Evolutionary conservation across 257 asterid species (phyloP), one percentile per base, ranked within the genome.

Genomic region (Solanum sejunctum): DNA sequence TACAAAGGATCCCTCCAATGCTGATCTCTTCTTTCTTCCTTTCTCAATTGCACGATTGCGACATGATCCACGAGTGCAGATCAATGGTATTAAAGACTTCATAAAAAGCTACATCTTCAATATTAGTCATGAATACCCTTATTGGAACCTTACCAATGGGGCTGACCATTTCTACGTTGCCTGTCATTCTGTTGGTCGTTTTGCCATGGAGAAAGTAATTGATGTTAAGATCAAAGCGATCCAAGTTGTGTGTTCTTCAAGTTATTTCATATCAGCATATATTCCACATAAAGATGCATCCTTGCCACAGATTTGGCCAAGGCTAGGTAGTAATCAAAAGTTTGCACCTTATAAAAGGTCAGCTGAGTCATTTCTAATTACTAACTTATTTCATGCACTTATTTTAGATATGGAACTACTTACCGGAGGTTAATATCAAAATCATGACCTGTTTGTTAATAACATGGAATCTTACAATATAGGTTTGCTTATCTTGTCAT

Each of bases 151-250:
- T 18, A 90, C 90, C 85, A 96, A 97, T 64, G 98, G 98, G 11
- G 93, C 98, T 12, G 98, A 95, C 89, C 98, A 94, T 86, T 94
- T 95, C 85, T 95, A 95, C n/a, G 95, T 91, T 55, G 96, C 98
- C 52, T 95, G 98, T 89, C 98, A 95, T 86, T 95, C 98, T 10
- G 87, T 94, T 81, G 97, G 98, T 43, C 93, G 95, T 67, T 85
- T 90, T 61, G 97, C 98, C 9, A 89, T 94, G 94, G 92, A 91
- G 82, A 94, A 94, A 91, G 91, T 92, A 71, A 84, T 87, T 80
- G 91, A 82, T 84, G 92, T 95, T 82, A 93, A 90, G 69, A 87
- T 92, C 84, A 95, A 94, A 18, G 95, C 94, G 13, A 94, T 95
- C 67, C 98, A 95, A 85, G 88, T 95, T 64, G 98, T 95, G 11